A percentile compares a stretch with the other conserved stretches of the same genome.
These are phyloP conservation scores for Coemansia sp. DNA, from an alignment of 192 early-diverging fungal genomes.

Conservation along the genomic window DNA sequence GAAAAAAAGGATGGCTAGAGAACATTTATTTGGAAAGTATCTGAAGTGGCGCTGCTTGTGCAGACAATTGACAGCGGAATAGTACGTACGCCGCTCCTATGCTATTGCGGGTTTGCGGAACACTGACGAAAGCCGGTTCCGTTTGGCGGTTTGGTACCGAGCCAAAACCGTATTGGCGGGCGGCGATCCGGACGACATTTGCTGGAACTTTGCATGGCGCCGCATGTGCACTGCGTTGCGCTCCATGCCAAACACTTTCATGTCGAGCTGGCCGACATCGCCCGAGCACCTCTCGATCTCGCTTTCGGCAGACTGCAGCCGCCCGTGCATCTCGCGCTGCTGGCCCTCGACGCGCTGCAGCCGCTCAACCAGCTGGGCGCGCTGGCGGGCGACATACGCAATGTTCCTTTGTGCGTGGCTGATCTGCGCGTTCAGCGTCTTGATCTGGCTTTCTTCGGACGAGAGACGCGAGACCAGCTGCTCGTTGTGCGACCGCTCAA, in stretches of 20 bases:
- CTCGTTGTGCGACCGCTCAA: conserved; percentile 16
- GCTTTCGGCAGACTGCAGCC: conserved; percentile 4
- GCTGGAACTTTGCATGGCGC: conserved; percentile 8
- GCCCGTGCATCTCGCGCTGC: conserved; percentile 7
- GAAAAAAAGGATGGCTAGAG: background rate
- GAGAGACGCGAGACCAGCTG: conserved; percentile 9
- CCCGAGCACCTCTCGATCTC: conserved; percentile 3
- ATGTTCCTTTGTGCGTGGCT: conserved; percentile 20
- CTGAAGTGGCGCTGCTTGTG: no score
- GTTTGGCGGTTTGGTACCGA: conserved; percentile 31
- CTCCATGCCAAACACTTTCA: conserved; percentile 36
- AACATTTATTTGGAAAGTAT: no score
- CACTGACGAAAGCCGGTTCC: conserved; percentile 26
- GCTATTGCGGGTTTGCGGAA: conserved; percentile 13
- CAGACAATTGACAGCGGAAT: background rate
- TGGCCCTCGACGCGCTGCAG: conserved; percentile 17
- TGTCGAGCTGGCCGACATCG: conserved; percentile 20
- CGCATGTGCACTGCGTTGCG: conserved; percentile 16
- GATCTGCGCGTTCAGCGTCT: conserved; percentile 14
- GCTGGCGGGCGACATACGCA: conserved; percentile 34
- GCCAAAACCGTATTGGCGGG: conserved; percentile 3
- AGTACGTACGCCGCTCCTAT: background rate
- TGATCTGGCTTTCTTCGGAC: conserved; percentile 21
- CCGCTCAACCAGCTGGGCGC: conserved; percentile 26
- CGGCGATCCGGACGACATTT: background rate